Conservation (phyloP, 441 rosid genomes). For the Manihot esculenta region DNA sequence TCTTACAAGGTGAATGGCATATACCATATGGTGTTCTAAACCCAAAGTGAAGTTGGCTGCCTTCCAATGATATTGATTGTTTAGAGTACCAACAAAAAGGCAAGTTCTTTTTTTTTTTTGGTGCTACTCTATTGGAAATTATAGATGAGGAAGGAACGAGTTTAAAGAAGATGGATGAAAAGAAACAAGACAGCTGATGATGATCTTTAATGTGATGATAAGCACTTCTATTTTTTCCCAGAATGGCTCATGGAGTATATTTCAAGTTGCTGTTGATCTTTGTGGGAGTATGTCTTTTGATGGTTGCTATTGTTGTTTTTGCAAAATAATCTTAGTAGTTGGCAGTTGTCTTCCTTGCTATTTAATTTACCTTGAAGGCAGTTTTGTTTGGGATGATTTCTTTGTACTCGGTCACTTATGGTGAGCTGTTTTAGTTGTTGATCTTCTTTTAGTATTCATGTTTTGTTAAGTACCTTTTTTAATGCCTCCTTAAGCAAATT, state of each 20-base stretch:
- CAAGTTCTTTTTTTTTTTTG: neutral
- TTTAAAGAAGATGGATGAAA: neutral
- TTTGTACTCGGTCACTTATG: neutral
- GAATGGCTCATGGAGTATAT: neutral
- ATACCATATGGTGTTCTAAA: neutral
- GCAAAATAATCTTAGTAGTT: neutral
- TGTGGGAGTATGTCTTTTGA: no score
- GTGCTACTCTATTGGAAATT: neutral
- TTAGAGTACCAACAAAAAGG: neutral
- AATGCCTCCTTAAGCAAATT: neutral
- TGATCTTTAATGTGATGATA: neutral
- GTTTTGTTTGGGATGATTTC: neutral
- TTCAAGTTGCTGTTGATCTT: no score
- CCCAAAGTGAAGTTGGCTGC: neutral
- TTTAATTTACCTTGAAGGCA: neutral
- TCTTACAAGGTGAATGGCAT: neutral
- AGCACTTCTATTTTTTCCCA: neutral
- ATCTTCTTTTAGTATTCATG: neutral
- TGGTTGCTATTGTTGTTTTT: no score
- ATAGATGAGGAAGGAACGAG: neutral
- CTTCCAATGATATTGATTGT: neutral
- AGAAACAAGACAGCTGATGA: neutral
- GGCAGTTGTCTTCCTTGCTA: neutral
- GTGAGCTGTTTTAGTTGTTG: neutral
- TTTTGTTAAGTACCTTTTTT: neutral